A percentile compares a stretch with the other conserved stretches of the same genome.
Conservation (phyloP, 2,329 filamentous ascomycete species). For the Nothomitra cinnamomea region DNA sequence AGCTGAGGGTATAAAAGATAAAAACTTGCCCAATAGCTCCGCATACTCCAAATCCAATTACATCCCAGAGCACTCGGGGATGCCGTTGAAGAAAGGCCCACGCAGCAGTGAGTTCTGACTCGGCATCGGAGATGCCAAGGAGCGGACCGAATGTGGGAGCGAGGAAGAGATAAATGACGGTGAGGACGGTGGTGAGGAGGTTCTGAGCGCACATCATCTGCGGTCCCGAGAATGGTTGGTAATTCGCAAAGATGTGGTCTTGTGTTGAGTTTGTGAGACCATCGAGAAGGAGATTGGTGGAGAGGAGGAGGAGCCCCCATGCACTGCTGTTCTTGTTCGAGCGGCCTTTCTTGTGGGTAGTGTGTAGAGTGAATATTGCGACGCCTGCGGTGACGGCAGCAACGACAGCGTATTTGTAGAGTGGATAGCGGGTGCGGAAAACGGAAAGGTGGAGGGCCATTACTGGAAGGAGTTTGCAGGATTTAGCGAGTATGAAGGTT, state of each 20-base stretch:
- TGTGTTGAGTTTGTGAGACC: slow-evolving; percentile 93
- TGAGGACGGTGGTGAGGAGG: slow-evolving; percentile 65
- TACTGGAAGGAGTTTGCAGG: slow-evolving; percentile 95
- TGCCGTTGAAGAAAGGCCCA: slow-evolving; percentile 64
- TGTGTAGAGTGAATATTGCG: slow-evolving; percentile 84
- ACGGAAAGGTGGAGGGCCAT: slow-evolving; percentile 93
- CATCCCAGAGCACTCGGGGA: slow-evolving; percentile 70
- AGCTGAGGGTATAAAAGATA: slow-evolving; percentile 89
- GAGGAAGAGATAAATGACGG: slow-evolving; percentile 55
- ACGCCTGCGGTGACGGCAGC: slow-evolving; percentile 81
- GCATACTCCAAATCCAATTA: slow-evolving; percentile 76
- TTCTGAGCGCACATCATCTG: slow-evolving; percentile 99
- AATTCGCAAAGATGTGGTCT: slow-evolving; percentile 72
- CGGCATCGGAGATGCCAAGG: slow-evolving; percentile 31
- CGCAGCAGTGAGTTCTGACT: slow-evolving; percentile 66
- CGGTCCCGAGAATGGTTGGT: slow-evolving; percentile 68
- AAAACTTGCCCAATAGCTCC: slow-evolving; percentile 92
- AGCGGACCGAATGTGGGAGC: slow-evolving; percentile 30
- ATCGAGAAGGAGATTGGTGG: slow-evolving; percentile 85
- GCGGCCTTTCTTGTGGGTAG: slow-evolving; percentile 32
- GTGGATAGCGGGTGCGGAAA: slow-evolving; percentile 73
- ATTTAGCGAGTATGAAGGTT: slow-evolving; percentile 92
- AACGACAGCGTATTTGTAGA: slow-evolving; percentile 95
- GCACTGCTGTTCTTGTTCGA: slow-evolving; percentile 36
- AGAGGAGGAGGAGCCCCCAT: slow-evolving; percentile 70